Base-by-base conservation (phyloP, 352 stramenopile genomes). In the Pythium grandisporangium region DNA sequence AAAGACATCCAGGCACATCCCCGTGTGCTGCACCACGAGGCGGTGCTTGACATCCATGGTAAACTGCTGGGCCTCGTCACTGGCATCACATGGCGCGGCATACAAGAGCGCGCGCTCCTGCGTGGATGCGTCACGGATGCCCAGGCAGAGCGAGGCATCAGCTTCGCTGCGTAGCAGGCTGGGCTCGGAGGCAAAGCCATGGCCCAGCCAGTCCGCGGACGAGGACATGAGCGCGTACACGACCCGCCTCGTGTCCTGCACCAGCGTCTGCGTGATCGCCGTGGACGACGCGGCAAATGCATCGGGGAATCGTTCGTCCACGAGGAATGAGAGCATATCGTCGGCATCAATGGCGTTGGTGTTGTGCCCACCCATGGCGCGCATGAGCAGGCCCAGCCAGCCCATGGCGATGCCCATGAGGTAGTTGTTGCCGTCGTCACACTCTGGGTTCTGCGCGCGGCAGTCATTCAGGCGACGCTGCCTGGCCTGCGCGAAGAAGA, bases 241-340 rank as follows among this genome's bases (percentile, higher is more conserved):
- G 19, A 17, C 21, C 30, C 16, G 25, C 6, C 40, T 27, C 29
- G 40, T 30, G 20, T n/a, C 27, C 21, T 30, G 29, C 10, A 38
- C 35, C 13, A 38, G 19, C 21, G 14, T 19, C 29, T 47, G 40
- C 17, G 29, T 34, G 11, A 47, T 38, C 4, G 40, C 20, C 14
- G 14, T 37, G 10, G 5, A 30, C 1, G 40, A 29, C 25, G 25
- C 33, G 16, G 32, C 26, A n/a, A 16, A 48, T 12, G 21, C 17
- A 17, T 27, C 43, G 1, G 59, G 56, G 23, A 74, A 62, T 37
- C 47, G 53, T 37, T 74, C 63, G 3, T 68, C 46, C 12, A 70
- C 22, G 6, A 74, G 38, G 27, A 74, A 69, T 24, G 47, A 56
- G 19, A 38, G 37, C 14, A 48, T 54, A 23, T 58, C 42, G 16